Conservation (phyloP, 768 basidiomycete species). For the Rossbeevera mucosa region DNA sequence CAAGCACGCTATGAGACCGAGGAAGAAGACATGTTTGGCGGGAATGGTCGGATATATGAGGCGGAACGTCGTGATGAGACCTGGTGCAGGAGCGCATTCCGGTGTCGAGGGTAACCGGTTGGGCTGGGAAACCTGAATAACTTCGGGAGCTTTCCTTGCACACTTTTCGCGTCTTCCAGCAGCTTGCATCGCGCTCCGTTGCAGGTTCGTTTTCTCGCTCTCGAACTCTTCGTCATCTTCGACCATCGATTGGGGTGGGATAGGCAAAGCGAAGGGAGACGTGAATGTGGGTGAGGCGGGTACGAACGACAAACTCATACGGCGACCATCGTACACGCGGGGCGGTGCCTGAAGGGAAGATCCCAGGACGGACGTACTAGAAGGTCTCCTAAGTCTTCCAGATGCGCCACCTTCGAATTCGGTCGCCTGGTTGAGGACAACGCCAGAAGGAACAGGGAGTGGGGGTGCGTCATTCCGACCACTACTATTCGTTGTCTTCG, state of each 20-base stretch:
- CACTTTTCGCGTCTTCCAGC: constrained; percentile 32
- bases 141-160: constrained; percentile 9
- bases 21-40: constrained; percentile 58
- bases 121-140: neutral
- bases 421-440: constrained; percentile 19
- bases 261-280: constrained; percentile 16
- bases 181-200: constrained; percentile 38
- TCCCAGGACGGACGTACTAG: neutral
- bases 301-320: constrained; percentile 61
- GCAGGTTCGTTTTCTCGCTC: constrained; percentile 41
- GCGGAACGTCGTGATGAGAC: constrained; percentile 41
- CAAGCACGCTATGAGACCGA: constrained; percentile 68
- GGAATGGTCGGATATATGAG: constrained; percentile 69
- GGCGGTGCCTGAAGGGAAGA: constrained; percentile 27
- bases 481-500: constrained; percentile 25
- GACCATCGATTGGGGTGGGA: constrained; percentile 19
- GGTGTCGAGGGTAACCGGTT: neutral
- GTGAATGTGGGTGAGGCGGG: constrained; percentile 46
- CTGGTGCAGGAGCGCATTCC: constrained; percentile 6
- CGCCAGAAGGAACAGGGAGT: constrained; percentile 15
- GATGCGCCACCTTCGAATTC: constrained; percentile 21
- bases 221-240: constrained; percentile 40
- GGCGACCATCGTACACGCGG: constrained; percentile 27
- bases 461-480: constrained; percentile 9
- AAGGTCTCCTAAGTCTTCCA: neutral